These are phyloP conservation scores for Pseudomonodictys pantanalensis DNA, from an alignment of 495 filamentous ascomycete genomes.

Conservation along the genomic window DNA sequence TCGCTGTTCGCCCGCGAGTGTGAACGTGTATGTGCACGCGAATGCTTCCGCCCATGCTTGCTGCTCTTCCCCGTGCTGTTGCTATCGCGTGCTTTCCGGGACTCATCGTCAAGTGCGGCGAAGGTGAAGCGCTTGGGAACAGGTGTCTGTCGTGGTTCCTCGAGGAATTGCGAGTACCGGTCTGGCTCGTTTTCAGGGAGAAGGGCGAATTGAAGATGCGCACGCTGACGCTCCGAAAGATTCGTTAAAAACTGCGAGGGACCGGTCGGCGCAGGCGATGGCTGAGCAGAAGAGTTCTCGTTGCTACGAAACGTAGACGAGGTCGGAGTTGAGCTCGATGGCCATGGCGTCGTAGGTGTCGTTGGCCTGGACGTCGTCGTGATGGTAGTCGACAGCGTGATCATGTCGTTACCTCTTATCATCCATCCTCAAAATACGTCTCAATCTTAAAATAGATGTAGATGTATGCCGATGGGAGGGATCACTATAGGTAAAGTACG, in stretches of 20 bases:
- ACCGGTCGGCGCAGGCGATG: background rate
- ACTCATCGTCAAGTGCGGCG: conserved; percentile 1
- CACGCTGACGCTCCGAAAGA: conserved; percentile 6
- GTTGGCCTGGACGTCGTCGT: too few species aligned
- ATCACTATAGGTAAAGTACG: too few species aligned
- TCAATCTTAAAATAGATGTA: too few species aligned
- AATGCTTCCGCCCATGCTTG: background rate
- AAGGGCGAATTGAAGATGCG: conserved; percentile 14
- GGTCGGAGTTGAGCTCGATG: too few species aligned
- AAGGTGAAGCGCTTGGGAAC: conserved; percentile 29
- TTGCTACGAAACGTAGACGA: too few species aligned
- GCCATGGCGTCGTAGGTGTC: too few species aligned
- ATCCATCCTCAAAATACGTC: too few species aligned
- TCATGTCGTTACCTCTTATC: too few species aligned
- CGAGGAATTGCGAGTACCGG: conserved; percentile 18
- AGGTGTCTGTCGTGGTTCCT: conserved; percentile 15
- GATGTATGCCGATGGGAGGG: too few species aligned
- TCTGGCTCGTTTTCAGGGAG: conserved; percentile 13
- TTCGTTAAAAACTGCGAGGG: conserved; percentile 13
- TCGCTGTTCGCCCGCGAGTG: too few species aligned
- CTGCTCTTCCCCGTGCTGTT: background rate
- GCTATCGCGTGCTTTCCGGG: background rate
- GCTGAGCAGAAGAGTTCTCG: background rate
- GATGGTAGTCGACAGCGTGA: too few species aligned
- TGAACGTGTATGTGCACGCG: too few species aligned